Percentiles rank a stretch among this genome's conserved stretches.
These are phyloP conservation scores for Phaeosphaeriaceae sp. DNA, from an alignment of 2,329 filamentous ascomycete species.

Conservation along the genomic window DNA sequence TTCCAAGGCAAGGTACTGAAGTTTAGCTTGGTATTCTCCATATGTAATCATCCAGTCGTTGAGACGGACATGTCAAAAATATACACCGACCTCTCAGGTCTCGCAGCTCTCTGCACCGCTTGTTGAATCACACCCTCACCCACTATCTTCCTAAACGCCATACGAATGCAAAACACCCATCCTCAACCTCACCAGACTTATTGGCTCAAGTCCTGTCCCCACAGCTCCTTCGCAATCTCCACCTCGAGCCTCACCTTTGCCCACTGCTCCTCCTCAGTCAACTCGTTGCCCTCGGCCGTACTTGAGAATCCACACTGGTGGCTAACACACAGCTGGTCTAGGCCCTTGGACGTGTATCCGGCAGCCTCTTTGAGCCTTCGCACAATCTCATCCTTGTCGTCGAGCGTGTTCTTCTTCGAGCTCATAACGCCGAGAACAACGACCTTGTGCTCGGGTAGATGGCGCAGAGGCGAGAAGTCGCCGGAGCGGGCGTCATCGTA, in stretches of 20 bases:
- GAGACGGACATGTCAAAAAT: not conserved
- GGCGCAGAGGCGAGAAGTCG: slow-evolving; percentile 63
- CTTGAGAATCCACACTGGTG: slow-evolving; percentile 66
- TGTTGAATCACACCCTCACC: not conserved
- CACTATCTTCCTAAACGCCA: not conserved
- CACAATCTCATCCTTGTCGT: slow-evolving; percentile 55
- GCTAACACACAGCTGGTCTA: slow-evolving; percentile 63
- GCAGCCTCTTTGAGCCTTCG: slow-evolving; percentile 47
- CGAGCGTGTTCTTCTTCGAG: slow-evolving; percentile 65
- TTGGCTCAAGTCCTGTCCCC: slow-evolving; percentile 57
- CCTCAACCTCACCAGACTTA: slow-evolving; percentile 8
- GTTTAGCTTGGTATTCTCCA: no score
- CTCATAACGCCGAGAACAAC: slow-evolving; percentile 64
- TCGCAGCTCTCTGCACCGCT: not conserved
- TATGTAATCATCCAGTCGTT: not conserved
- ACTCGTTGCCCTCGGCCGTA: slow-evolving; percentile 64
- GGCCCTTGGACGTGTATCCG: slow-evolving; percentile 57
- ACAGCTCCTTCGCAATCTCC: slow-evolving; percentile 65
- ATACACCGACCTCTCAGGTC: not conserved
- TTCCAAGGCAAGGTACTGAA: no score
- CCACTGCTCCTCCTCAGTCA: slow-evolving; percentile 65
- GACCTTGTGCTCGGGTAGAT: slow-evolving; percentile 61
- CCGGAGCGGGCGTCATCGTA: slow-evolving; percentile 65
- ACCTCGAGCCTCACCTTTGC: slow-evolving; percentile 62
- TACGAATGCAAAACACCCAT: not conserved